Base-by-base conservation (phyloP, 192 early-diverging fungal genomes). In the Entomortierella parvispora region DNA sequence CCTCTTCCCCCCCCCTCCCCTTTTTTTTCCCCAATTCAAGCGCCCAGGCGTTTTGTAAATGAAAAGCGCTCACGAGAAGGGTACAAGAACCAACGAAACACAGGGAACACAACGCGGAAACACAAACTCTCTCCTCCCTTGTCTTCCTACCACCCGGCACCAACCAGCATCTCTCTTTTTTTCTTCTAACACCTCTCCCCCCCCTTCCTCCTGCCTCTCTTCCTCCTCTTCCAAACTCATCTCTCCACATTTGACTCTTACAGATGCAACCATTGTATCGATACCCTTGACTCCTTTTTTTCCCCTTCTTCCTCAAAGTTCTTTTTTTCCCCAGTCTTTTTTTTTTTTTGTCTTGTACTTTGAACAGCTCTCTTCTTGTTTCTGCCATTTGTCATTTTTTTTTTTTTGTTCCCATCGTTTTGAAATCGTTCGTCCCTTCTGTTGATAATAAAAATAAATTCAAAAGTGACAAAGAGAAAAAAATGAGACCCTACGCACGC, bases 341-440 rank as follows among this genome's bases (percentile, higher is more conserved):
- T 32, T 60, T 12, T 31, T 45, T 29, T 8, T 15, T 12, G 28
- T 3, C 22, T 48, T 22, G 29, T 31, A 5, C 2, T 31, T 0
- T 48, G 20, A 7, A 7, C 28, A n/a, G 11, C 29, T 61, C 33
- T 23, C 22, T 58, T 58, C 26, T 28, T 25, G 8, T 22, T 51
- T 8, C 28, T 57, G 55, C 33, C 22, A 40, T 37, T 33, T 25
- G 15, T 26, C 31, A 18, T 31, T 33, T n/a, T 60, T 48, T 34
- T 33, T 62, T 31, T 62, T 62, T 62, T 29, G 25, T 48, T 62
- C n/a, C n/a, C n/a, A n/a, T n/a, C n/a, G n/a, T n/a, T n/a, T n/a
- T n/a, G n/a, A n/a, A n/a, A n/a, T n/a, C n/a, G n/a, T n/a, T n/a
- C n/a, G n/a, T n/a, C n/a, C n/a, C n/a, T n/a, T n/a, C n/a, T n/a